Percentiles rank a stretch among this genome's conserved stretches.
These are phyloP conservation scores for Trichoderma parareesei DNA, from an alignment of 495 filamentous ascomycete species.

Conservation along the genomic window DNA sequence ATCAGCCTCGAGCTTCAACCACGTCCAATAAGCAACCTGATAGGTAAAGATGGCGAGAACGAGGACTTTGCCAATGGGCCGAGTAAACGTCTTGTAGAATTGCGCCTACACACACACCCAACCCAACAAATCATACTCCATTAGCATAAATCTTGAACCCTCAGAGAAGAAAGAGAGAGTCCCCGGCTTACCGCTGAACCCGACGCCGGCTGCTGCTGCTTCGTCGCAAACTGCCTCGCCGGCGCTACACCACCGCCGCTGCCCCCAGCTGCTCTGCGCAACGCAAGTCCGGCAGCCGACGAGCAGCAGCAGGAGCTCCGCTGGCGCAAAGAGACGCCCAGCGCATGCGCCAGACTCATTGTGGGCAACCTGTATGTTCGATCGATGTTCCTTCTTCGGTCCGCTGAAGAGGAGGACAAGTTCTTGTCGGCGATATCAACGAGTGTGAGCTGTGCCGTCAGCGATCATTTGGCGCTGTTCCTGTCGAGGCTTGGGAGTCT, in stretches of 20 bases:
- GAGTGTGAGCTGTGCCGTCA: background rate
- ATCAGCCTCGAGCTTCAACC: slow-evolving; percentile 78
- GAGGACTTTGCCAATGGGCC: slow-evolving; percentile 78
- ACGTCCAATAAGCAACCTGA: slow-evolving; percentile 75
- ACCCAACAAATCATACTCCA: no score
- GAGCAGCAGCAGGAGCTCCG: no score
- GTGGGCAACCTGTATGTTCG: background rate
- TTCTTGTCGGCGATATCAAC: background rate
- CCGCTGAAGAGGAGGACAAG: background rate
- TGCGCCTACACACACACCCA: slow-evolving; percentile 36
- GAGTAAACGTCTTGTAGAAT: slow-evolving; percentile 72
- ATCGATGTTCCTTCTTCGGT: no score
- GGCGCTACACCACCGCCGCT: background rate
- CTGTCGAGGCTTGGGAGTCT: background rate
- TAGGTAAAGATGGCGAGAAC: slow-evolving; percentile 82
- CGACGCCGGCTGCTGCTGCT: background rate
- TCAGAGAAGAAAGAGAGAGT: background rate
- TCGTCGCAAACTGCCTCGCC: background rate
- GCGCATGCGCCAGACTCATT: background rate
- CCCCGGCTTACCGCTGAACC: background rate
- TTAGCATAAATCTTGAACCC: background rate
- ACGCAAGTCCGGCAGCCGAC: background rate
- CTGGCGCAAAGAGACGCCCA: background rate
- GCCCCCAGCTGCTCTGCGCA: background rate
- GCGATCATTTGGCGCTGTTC: background rate